These are phyloP conservation scores for Malus hybrid DNA, from an alignment of 331 rosid species.

Conservation along the genomic window DNA sequence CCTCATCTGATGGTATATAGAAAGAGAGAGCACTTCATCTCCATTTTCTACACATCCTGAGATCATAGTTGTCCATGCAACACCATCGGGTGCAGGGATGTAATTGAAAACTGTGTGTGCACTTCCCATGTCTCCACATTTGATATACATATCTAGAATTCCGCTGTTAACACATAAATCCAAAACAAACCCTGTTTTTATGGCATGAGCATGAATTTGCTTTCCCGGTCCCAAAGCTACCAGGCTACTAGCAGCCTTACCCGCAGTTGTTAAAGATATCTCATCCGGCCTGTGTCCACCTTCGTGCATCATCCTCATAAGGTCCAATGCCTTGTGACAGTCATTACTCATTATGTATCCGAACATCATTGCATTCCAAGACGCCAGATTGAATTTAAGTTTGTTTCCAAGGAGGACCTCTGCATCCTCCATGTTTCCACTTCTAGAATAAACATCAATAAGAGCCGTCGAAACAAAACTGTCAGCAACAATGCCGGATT, in stretches of 20 bases:
- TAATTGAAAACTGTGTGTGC: constrained; percentile 43
- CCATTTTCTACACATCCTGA: constrained; percentile 87
- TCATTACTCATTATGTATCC: constrained; percentile 41
- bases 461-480: constrained; percentile 66
- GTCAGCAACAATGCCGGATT: constrained; percentile 36
- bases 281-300: constrained; percentile 45
- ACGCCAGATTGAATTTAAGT: constrained; percentile 56
- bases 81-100: constrained; percentile 62
- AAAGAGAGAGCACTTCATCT: constrained; percentile 57
- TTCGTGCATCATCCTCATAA: constrained; percentile 39
- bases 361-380: constrained; percentile 82
- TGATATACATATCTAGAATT: constrained; percentile 68
- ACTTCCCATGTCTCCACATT: constrained; percentile 67
- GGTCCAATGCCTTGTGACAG: constrained; percentile 42
- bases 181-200: constrained; percentile 34
- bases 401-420: constrained; percentile 38
- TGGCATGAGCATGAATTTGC: constrained; percentile 58
- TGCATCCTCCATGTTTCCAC: constrained; percentile 63
- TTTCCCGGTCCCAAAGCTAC: constrained; percentile 55
- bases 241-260: constrained; percentile 60
- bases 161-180: constrained; percentile 61
- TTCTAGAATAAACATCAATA: constrained; percentile 61
- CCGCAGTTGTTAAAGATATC: constrained; percentile 58
- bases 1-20: constrained; percentile 66
- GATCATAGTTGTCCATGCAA: constrained; percentile 90